Conservation (phyloP, 1,139 yeast species). For the Suhomyces ambrosiae region DNA sequence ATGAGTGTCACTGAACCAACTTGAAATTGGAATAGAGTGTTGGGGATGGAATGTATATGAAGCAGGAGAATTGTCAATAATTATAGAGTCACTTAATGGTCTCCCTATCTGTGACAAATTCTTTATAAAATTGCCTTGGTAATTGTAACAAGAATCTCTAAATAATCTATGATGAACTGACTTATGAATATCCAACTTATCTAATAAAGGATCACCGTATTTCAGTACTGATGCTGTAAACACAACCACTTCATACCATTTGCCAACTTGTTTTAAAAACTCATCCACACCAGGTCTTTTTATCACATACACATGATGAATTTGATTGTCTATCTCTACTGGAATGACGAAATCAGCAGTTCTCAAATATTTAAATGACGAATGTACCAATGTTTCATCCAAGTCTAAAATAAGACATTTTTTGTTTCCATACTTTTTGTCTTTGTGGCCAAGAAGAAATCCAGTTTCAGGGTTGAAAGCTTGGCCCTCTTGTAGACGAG, state of each 20-base stretch:
- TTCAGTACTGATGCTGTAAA: conserved; percentile 95
- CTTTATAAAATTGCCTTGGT: conserved; percentile 91
- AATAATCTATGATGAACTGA: conserved; percentile 88
- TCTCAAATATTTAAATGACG: conserved; percentile 87
- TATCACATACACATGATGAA: conserved; percentile 92
- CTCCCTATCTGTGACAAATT: conserved; percentile 93
- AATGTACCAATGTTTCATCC: conserved; percentile 96
- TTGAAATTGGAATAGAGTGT: conserved; percentile 96
- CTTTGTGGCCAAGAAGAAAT: conserved; percentile 58
- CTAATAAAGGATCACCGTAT: conserved; percentile 93
- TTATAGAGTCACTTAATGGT: conserved; percentile 81
- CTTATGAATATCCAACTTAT: conserved; percentile 73
- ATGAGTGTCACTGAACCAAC: conserved; percentile 98
- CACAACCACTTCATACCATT: conserved; percentile 90
- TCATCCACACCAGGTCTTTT: conserved; percentile 98
- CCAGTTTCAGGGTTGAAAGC: conserved; percentile 59
- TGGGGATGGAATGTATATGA: conserved; percentile 96
- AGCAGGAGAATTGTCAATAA: conserved; percentile 96
- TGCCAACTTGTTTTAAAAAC: conserved; percentile 79
- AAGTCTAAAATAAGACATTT: conserved; percentile 90
- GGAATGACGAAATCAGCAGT: conserved; percentile 91
- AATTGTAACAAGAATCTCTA: conserved; percentile 67
- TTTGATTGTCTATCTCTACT: conserved; percentile 76
- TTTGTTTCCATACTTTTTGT: conserved; percentile 45
- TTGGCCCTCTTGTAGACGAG: conserved; percentile 71